Conservation (phyloP, 805 yeast genomes). For the Candida alai region DNA sequence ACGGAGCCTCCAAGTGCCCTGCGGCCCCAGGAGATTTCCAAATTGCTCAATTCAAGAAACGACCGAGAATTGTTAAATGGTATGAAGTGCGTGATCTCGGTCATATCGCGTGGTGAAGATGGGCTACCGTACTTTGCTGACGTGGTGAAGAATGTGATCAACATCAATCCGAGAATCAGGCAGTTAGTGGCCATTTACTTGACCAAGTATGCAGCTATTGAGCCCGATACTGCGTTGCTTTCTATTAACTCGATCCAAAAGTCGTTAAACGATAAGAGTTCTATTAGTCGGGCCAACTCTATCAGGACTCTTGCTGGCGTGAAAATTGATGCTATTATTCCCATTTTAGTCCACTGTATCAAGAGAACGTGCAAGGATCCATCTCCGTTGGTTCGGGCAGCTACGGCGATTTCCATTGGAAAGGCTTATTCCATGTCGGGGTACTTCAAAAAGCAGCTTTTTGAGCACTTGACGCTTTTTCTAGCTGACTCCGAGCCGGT, state of each 20-base stretch:
- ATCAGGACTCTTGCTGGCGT: constrained; percentile 82
- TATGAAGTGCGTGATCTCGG: constrained; percentile 38
- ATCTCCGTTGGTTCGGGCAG: constrained; percentile 72
- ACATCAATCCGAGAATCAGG: constrained; percentile 58
- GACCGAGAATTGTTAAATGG: constrained; percentile 50
- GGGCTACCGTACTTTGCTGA: constrained; percentile 63
- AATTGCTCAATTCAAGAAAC: constrained; percentile 61
- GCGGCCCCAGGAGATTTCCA: constrained; percentile 62
- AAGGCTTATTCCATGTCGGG: constrained; percentile 45
- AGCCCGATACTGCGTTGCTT: constrained; percentile 85
- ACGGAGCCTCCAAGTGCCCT: constrained; percentile 59
- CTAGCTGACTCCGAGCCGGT: constrained; percentile 60
- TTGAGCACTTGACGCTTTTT: constrained; percentile 46
- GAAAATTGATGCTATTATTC: constrained; percentile 72
- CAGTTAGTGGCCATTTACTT: constrained; percentile 75
- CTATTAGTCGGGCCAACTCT: constrained; percentile 66
- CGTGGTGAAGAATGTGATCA: constrained; percentile 82
- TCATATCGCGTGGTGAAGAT: constrained; percentile 38
- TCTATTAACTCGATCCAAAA: constrained; percentile 92
- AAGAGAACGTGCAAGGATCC: constrained; percentile 66
- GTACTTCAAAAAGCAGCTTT: constrained; percentile 46
- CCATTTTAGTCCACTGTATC: constrained; percentile 71
- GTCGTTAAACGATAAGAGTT: constrained; percentile 64
- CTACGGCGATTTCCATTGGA: constrained; percentile 72
- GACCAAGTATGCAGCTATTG: constrained; percentile 70